Percentiles rank a stretch among this genome's conserved stretches.
phyloP scores from a whole-genome alignment of 2,329 filamentous ascomycete species.

The Pseudonectria foliicola region DNA sequence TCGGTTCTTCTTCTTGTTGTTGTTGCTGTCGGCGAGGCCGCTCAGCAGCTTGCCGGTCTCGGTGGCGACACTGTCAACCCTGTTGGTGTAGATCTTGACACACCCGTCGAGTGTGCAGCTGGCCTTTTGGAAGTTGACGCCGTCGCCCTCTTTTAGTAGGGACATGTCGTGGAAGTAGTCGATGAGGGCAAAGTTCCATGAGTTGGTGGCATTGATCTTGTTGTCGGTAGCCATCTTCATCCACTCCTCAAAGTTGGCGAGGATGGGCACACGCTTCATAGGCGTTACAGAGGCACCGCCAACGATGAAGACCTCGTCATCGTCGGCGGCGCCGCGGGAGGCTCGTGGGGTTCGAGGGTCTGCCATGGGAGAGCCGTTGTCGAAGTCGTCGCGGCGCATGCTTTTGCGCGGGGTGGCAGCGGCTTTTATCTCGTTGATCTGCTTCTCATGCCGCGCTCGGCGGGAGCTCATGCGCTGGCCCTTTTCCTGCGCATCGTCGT shows the following conservation, averaged over 20 bases:
- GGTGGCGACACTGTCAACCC: constrained; percentile 95
- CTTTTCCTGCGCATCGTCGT: constrained; percentile 91
- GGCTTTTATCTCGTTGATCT: constrained; percentile 81
- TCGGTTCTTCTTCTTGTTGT: constrained; percentile 64
- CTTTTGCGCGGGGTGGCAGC: constrained; percentile 63
- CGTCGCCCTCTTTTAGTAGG: constrained; percentile 87
- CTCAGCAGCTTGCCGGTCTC: constrained; percentile 94
- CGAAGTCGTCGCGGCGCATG: constrained; percentile 51
- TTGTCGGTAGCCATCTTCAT: constrained; percentile 99
- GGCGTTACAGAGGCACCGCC: constrained; percentile 77
- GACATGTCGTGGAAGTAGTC: constrained; percentile 99
- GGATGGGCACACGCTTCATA: constrained; percentile 89
- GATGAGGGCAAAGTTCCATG: constrained; percentile 99
- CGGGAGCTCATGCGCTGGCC: constrained; percentile 80
- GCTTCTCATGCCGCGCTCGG: constrained; percentile 80
- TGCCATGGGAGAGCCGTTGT: constrained; percentile 49
- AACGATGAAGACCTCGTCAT: constrained; percentile 56
- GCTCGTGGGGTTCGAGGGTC: constrained; percentile 46
- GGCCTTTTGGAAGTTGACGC: constrained; percentile 97
- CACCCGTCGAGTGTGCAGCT: constrained; percentile 96
- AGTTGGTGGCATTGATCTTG: constrained; percentile 96
- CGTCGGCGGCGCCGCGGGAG: constrained; percentile 32
- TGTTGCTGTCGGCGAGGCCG: constrained; percentile 82
- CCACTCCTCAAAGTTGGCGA: constrained; percentile 99
- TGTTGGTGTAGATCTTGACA: constrained; percentile 98